Percentiles rank a stretch among this genome's conserved stretches.
Evolutionary conservation across 495 filamentous ascomycete species (phyloP).

Genomic region (Chaetomium fimeti): DNA sequence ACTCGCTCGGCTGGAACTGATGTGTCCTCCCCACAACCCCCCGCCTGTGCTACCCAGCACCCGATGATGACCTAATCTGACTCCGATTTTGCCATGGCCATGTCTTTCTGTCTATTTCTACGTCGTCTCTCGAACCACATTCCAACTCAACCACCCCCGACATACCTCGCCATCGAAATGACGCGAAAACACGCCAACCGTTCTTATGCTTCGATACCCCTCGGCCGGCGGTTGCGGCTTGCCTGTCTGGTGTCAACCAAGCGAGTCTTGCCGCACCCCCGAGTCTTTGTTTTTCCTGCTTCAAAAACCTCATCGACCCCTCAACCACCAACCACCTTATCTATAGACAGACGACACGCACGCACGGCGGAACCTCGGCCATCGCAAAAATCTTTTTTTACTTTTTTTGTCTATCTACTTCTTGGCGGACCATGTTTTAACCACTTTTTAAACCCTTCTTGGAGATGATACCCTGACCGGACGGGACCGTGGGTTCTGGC

Average conservation of each 20-base stretch:
- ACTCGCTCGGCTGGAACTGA: conserved; percentile 98
- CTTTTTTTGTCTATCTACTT: conserved; percentile 13
- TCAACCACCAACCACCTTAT: background rate
- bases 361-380: conserved; percentile 3
- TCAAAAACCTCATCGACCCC: background rate
- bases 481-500: background rate
- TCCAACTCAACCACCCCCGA: background rate
- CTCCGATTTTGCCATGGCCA: conserved; percentile 31
- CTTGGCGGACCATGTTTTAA: conserved; percentile 15
- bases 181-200: conserved; percentile 8
- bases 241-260: background rate
- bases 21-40: no score
- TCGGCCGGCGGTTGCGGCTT: conserved; percentile 32
- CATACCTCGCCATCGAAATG: conserved; percentile 10
- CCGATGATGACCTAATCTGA: conserved; percentile 22
- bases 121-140: conserved; percentile 16
- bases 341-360: background rate
- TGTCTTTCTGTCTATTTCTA: conserved; percentile 21
- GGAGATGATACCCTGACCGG: background rate
- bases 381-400: conserved; percentile 4
- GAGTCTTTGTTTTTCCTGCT: background rate
- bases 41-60: no score
- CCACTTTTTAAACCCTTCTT: conserved; percentile 6
- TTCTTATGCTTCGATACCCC: conserved; percentile 54
- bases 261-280: conserved; percentile 6